Conservation (phyloP, 805 yeast genomes). For the Kuraishia hungarica region DNA sequence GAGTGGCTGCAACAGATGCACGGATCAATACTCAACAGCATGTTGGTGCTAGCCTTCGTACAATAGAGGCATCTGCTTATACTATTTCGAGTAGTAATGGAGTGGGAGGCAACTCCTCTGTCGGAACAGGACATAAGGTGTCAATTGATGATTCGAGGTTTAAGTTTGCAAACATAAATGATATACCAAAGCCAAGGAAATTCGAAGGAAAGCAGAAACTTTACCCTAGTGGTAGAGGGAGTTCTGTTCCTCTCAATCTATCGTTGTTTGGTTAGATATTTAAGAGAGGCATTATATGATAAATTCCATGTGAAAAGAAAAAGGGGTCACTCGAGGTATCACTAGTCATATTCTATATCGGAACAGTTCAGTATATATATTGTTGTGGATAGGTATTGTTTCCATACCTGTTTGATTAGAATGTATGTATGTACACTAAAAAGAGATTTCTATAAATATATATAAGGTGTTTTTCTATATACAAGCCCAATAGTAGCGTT, state of each 20-base stretch:
- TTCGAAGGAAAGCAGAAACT: conserved; percentile 65
- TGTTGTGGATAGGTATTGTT: conserved; percentile 17
- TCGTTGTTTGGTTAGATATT: conserved; percentile 12
- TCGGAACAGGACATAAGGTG: conserved; percentile 16
- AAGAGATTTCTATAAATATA: not conserved
- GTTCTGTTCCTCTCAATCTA: conserved; percentile 79
- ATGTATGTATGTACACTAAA: conserved; percentile 22
- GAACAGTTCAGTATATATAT: not conserved
- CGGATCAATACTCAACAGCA: conserved; percentile 31
- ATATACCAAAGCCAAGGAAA: conserved; percentile 82
- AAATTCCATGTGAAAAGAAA: too few relatives aligned
- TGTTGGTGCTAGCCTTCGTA: conserved; percentile 44
- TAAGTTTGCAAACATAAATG: conserved; percentile 54
- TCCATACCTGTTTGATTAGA: conserved; percentile 33
- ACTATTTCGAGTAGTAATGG: conserved; percentile 33
- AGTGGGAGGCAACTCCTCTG: conserved; percentile 6
- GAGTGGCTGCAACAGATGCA: conserved; percentile 20
- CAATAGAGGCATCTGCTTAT: conserved; percentile 57
- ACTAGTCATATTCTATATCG: too few relatives aligned
- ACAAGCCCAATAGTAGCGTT: not conserved
- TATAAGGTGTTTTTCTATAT: not conserved
- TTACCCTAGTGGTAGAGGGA: conserved; percentile 94
- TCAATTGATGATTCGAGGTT: conserved; percentile 68
- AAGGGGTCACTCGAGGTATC: too few relatives aligned
- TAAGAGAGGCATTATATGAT: too few relatives aligned